These are phyloP conservation scores for Emydomyces testavorans DNA, from an alignment of 2,329 filamentous ascomycete species.

Conservation along the genomic window DNA sequence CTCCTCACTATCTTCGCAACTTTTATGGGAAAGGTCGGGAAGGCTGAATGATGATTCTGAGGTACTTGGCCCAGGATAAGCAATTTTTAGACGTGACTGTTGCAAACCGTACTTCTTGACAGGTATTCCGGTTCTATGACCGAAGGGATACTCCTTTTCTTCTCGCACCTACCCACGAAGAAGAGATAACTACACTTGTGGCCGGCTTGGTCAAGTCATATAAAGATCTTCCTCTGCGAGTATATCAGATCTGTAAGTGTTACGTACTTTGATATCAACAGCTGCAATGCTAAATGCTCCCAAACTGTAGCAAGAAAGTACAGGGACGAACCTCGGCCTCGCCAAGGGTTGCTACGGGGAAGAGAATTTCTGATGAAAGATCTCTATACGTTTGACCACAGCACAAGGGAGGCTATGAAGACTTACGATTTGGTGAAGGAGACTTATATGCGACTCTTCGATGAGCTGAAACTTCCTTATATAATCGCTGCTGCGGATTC, in stretches of 20 bases:
- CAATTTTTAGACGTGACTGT: background rate
- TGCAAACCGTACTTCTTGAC: background rate
- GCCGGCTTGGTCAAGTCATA: constrained; percentile 64
- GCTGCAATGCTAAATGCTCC: background rate
- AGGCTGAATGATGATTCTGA: constrained; percentile 67
- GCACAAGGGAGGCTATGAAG: constrained; percentile 53
- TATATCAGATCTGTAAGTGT: constrained; percentile 77
- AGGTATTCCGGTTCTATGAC: constrained; percentile 73
- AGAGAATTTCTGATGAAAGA: constrained; percentile 98
- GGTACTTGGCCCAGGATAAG: constrained; percentile 36
- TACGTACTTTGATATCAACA: constrained; percentile 6
- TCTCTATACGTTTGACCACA: constrained; percentile 84
- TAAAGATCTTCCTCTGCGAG: constrained; percentile 68
- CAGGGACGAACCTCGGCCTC: constrained; percentile 77
- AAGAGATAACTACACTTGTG: constrained; percentile 82
- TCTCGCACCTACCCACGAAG: constrained; percentile 86
- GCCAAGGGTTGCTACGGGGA: constrained; percentile 75
- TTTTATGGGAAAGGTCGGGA: constrained; percentile 73
- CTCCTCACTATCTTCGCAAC: constrained; percentile 74
- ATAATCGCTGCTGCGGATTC: constrained; percentile 81
- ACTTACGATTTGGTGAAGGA: constrained; percentile 66
- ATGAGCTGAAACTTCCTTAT: constrained; percentile 72
- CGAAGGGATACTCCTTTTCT: constrained; percentile 64
- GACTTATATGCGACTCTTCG: constrained; percentile 66
- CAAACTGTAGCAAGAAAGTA: constrained; percentile 64